Conservation (phyloP, 371 early-diverging fungal genomes). For the Rhizomucor pusillus region DNA sequence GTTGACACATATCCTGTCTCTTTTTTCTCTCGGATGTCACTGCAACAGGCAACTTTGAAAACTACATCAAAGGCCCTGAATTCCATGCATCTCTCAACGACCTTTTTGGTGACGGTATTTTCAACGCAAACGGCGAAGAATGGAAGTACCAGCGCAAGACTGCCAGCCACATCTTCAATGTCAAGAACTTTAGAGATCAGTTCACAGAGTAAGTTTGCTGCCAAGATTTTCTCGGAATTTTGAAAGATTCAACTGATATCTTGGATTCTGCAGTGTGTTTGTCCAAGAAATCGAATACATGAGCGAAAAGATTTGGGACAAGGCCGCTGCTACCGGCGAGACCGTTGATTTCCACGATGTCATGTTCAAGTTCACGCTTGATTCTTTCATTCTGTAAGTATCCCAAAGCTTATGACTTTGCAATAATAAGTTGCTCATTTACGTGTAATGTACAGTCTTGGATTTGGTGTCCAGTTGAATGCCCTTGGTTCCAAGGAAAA, state of each 20-base stretch:
- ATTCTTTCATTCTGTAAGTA: conserved; percentile 51
- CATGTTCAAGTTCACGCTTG: conserved; percentile 47
- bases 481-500: conserved; percentile 25
- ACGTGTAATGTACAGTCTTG: conserved; percentile 30
- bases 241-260: neutral
- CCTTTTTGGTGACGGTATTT: conserved; percentile 73
- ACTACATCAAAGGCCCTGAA: conserved; percentile 54
- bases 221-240: neutral
- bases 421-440: too few relatives aligned
- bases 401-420: neutral
- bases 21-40: conserved; percentile 6
- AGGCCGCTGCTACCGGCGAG: conserved; percentile 25
- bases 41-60: conserved; percentile 49
- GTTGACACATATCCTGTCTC: neutral
- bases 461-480: conserved; percentile 42
- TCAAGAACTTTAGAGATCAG: conserved; percentile 68
- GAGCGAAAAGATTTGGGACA: conserved; percentile 22
- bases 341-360: conserved; percentile 38
- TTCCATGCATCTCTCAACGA: conserved; percentile 32
- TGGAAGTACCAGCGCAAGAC: conserved; percentile 73
- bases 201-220: conserved; percentile 42
- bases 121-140: conserved; percentile 62
- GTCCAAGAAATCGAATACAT: conserved; percentile 38
- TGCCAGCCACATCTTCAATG: conserved; percentile 68
- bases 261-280: conserved; percentile 30